phyloP scores from a whole-genome alignment of 352 stramenopile species.

The Pseudoperonospora humuli region DNA sequence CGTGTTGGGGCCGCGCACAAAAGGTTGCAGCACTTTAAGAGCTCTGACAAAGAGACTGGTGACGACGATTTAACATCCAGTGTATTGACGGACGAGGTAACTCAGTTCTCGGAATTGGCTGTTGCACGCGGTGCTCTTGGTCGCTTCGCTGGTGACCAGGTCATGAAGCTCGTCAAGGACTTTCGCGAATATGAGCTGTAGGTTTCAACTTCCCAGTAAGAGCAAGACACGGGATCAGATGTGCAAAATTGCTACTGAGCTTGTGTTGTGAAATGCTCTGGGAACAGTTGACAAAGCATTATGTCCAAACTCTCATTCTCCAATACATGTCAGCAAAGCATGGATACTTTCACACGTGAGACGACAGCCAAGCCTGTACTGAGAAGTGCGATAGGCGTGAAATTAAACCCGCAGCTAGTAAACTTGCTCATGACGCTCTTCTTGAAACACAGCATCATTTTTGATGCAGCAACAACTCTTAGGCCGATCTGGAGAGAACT shows the following conservation, averaged over 20 bases:
- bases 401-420: no score
- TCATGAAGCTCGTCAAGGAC: slow-evolving; percentile 77
- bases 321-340: no score
- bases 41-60: not conserved
- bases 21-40: slow-evolving; percentile 22
- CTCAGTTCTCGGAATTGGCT: slow-evolving; percentile 57
- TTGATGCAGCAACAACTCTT: no score
- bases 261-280: slow-evolving; percentile 3
- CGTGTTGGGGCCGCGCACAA: slow-evolving; percentile 32
- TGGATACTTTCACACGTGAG: no score
- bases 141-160: slow-evolving; percentile 76
- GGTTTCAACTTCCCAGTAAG: slow-evolving; percentile 7
- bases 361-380: no score
- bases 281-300: no score
- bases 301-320: no score
- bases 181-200: slow-evolving; percentile 49
- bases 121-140: slow-evolving; percentile 64
- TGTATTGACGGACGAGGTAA: slow-evolving; percentile 44
- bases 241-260: slow-evolving; percentile 11
- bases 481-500: no score
- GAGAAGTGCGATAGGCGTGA: no score
- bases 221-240: slow-evolving; percentile 3
- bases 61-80: slow-evolving; percentile 4
- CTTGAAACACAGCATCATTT: no score
- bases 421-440: no score